A percentile compares a stretch with the other conserved stretches of the same genome.
Conservation (phyloP, 1,284 basidiomycete genomes). For the Tylopilus sp. region DNA sequence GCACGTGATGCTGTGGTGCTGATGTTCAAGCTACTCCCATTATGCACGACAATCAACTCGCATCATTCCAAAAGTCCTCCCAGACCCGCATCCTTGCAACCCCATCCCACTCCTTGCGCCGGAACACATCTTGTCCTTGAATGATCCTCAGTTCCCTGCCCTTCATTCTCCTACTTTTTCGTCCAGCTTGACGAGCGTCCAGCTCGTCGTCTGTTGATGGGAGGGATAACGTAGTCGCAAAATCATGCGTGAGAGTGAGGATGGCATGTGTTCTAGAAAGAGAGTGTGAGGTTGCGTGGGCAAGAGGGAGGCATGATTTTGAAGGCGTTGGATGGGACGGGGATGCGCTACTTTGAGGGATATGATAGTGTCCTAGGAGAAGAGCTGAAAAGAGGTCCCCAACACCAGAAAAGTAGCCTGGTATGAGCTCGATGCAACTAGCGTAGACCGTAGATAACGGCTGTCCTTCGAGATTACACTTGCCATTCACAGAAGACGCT, state of each 20-base stretch:
- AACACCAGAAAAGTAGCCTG: slow-evolving; percentile 93
- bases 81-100: slow-evolving; percentile 36
- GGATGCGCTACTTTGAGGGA: slow-evolving; percentile 7
- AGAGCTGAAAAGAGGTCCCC: slow-evolving; percentile 97
- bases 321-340: slow-evolving; percentile 13
- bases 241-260: slow-evolving; percentile 63
- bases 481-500: slow-evolving; percentile 46
- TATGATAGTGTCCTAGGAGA: slow-evolving; percentile 76
- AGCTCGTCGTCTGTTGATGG: slow-evolving; percentile 71
- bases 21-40: too few species aligned
- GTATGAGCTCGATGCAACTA: slow-evolving; percentile 72
- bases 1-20: too few species aligned
- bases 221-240: slow-evolving; percentile 43
- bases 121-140: slow-evolving; percentile 62
- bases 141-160: slow-evolving; percentile 78
- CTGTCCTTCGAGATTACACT: slow-evolving; percentile 10
- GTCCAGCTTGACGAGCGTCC: slow-evolving; percentile 56
- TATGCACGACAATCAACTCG: slow-evolving; percentile 1
- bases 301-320: slow-evolving; percentile 18
- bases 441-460: slow-evolving; percentile 53
- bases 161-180: slow-evolving; percentile 68
- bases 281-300: slow-evolving; percentile 61
- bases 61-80: slow-evolving; percentile 39
- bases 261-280: slow-evolving; percentile 85
- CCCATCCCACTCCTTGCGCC: slow-evolving; percentile 32